Evolutionary conservation across 257 asterid species (phyloP), one percentile per base, ranked within the genome.

Genomic region (Solanum tarapatanum): DNA sequence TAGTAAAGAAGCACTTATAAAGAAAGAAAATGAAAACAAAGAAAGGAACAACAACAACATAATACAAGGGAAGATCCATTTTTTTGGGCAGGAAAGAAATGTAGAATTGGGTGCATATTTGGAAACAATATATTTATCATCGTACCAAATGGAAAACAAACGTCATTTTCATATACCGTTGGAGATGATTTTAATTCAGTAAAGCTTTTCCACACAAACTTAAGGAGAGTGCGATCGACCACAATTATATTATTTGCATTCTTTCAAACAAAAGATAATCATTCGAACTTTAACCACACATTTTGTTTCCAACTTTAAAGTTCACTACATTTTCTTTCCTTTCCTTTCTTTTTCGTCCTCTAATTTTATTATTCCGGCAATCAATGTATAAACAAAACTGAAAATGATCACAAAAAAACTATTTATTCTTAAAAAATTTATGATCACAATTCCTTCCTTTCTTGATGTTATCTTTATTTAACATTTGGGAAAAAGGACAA

Each of bases 11-110:
- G 89, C 90, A 87, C 33, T 89, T 36, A 32, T 35, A 11, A 5
- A 92, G 84, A 62, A 88, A 58, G 39, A 87, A 17, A 39, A 86
- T 35, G 88, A 88, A 35, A 2, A 87, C n/a, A 23, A 69, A 1
- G 13, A 64, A 19, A 6, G 83, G 84, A 60, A 91, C 75, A 66
- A 86, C 75, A 66, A 86, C 58, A 39, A 26, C 3, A 55, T 10
- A 32, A 33, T 83, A 58, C 51, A 2, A 6, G 33, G 83, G 58
- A 23, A 37, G 32, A 14, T 37, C 83, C 83, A 75, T 74, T 36
- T 10, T 69, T 17, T 74, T 19, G 1, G 83, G 23, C 45, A 37
- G 16, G 6, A 12, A 13, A 23, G 7, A 9, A 23, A 62, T 23
- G 30, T 8, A 9, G 60, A 76, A 76, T 37, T 75, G 30, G 5